Conservation (phyloP, 2,329 filamentous ascomycete genomes). For the Nemania serpens region DNA sequence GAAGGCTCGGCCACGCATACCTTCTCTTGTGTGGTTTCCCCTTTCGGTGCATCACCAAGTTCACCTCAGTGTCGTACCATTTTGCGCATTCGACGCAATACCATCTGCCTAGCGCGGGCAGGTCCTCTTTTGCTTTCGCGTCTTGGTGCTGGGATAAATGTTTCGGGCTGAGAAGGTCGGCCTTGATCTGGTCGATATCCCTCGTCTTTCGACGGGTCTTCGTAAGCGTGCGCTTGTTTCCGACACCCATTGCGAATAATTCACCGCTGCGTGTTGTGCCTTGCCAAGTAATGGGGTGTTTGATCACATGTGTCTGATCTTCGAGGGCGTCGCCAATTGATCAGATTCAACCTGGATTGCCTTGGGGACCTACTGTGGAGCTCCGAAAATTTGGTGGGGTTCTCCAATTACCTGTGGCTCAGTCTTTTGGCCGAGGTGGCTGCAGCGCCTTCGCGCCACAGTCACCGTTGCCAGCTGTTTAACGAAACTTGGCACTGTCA, state of each 20-base stretch:
- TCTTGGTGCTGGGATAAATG: constrained; percentile 81
- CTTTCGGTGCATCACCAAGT: constrained; percentile 74
- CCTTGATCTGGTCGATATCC: constrained; percentile 90
- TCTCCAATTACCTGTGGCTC: constrained; percentile 3
- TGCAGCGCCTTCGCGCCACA: not conserved
- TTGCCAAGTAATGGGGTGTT: not conserved
- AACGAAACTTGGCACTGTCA: too few relatives aligned
- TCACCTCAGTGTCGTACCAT: constrained; percentile 88
- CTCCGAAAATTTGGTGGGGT: constrained; percentile 39
- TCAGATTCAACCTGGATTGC: not conserved
- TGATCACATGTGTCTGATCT: not conserved
- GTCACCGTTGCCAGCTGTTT: too few relatives aligned
- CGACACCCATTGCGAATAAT: constrained; percentile 65
- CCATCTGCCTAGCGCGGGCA: constrained; percentile 81
- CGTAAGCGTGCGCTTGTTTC: constrained; percentile 67
- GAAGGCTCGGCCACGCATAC: constrained; percentile 48
- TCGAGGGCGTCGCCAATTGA: not conserved
- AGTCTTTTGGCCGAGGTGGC: constrained; percentile 2
- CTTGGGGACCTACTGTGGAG: too few relatives aligned
- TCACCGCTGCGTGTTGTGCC: not conserved
- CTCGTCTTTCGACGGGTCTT: constrained; percentile 77
- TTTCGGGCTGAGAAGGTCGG: constrained; percentile 76
- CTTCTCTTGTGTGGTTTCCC: constrained; percentile 94
- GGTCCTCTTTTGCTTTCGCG: constrained; percentile 80
- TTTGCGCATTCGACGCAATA: constrained; percentile 96